Evolutionary conservation across 192 early-diverging fungal species (phyloP), one percentile per base, ranked within the genome.

Genomic region (Kickxella alabastrina): DNA sequence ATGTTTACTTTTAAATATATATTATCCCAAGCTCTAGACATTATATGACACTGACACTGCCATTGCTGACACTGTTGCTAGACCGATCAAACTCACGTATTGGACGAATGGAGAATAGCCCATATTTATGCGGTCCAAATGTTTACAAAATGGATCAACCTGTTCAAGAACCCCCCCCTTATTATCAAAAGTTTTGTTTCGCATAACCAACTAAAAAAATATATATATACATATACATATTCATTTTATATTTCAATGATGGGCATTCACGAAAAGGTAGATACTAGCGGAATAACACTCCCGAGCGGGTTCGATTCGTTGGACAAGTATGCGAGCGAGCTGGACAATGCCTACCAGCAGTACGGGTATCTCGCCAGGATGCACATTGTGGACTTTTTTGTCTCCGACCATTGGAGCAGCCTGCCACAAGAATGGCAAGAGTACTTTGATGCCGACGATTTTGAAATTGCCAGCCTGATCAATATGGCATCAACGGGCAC

Each of bases 361-460:
- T 71, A 61, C 37, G 45, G 44, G 10, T 59, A 50, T 26, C 45
- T 77, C 10, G 43, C 64, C 18, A 47, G 54, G 23, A 71, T 68
- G 63, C 58, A 66, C 45, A 71, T 77, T 40, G 59, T 63, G 5
- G 60, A 71, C 26, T 77, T 71, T 29, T 62, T 77, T 21, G 75
- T 77, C 3, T 42, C 40, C 0, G 41, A 44, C 32, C 63, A 62
- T 28, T 71, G 66, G 67, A 38, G 44, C 15, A 19, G 41, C 10
- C 46, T 79, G 25, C 63, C 63, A 8, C n/a, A 3, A 6, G 59
- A 62, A n/a, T 77, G 75, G 75, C 68, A 35, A 18, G 38, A 32
- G 26, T 62, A 54, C 25, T 71, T 77, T 40, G 59, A 46, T 18
- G 32, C 25, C 13, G 43, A 28, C 3, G 26, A 25, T 7, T 66